These are phyloP conservation scores for Rhytidiadelphus loreus DNA, from an alignment of 225 moss, liverwort and hornwort species.

Conservation along the genomic window DNA sequence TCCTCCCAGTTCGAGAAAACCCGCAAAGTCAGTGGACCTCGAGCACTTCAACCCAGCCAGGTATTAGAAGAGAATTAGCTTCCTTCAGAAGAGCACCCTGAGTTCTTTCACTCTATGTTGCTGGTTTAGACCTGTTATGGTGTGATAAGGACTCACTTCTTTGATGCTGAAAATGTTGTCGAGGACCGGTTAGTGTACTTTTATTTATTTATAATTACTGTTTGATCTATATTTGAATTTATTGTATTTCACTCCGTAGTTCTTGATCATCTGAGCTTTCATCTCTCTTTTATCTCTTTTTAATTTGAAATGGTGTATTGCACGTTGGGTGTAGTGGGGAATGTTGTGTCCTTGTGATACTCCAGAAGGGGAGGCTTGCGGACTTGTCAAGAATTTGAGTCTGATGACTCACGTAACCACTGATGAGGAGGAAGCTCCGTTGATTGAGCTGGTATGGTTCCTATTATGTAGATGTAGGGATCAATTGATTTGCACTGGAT, in stretches of 20 bases:
- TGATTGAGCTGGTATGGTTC: constrained; percentile 64
- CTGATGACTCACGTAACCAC: constrained; percentile 99
- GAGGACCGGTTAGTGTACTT: not conserved
- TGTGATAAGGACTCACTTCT: not conserved
- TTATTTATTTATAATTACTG: not conserved
- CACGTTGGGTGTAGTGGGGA: constrained; percentile 67
- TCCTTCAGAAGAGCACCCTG: not conserved
- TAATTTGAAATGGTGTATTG: not conserved
- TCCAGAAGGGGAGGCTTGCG: constrained; percentile 98
- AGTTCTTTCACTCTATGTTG: not conserved
- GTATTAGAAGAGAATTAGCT: constrained; percentile 4
- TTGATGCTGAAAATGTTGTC: not conserved
- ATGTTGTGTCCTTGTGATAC: constrained; percentile 99
- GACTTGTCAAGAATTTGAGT: constrained; percentile 94
- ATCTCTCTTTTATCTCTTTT: not conserved
- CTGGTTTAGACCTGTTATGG: not conserved
- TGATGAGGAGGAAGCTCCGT: constrained; percentile 95
- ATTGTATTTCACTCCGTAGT: not conserved
- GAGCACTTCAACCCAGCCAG: constrained; percentile 99
- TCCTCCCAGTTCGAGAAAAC: constrained; percentile 99
- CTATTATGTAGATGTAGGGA: not conserved
- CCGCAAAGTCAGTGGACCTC: constrained; percentile 98
- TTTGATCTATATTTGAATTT: not conserved
- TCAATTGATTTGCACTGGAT: not conserved
- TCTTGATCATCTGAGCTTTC: not conserved